Conservation (phyloP, 495 filamentous ascomycete species). For the Xylaria palmicola region DNA sequence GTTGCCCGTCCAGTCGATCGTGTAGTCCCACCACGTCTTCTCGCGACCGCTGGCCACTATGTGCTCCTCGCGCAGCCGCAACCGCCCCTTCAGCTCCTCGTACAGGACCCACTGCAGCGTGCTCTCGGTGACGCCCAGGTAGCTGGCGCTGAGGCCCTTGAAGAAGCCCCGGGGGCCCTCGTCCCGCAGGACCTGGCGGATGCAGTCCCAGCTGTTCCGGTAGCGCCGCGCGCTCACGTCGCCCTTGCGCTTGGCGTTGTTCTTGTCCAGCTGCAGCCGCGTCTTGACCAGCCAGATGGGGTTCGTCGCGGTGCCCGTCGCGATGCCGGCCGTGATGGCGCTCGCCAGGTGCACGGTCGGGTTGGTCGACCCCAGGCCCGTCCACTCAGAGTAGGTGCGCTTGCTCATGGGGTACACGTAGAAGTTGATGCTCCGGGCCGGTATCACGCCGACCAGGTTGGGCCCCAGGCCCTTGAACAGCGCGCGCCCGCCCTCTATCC, state of each 20-base stretch:
- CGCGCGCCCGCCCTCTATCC: slow-evolving; percentile 74
- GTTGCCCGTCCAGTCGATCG: slow-evolving; percentile 66
- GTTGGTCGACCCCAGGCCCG: slow-evolving; percentile 64
- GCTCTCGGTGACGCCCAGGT: slow-evolving; percentile 80
- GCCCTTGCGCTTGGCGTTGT: slow-evolving; percentile 53
- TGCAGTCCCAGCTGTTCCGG: slow-evolving; percentile 79
- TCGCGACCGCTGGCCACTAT: slow-evolving; percentile 52
- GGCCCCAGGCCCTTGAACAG: slow-evolving; percentile 88
- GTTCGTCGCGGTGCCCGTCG: slow-evolving; percentile 83
- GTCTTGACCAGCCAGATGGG: slow-evolving; percentile 95
- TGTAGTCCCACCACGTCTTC: slow-evolving; percentile 62
- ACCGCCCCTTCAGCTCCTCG: slow-evolving; percentile 72
- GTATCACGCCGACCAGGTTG: slow-evolving; percentile 83
- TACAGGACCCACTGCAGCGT: slow-evolving; percentile 87
- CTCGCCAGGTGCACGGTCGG: slow-evolving; percentile 71
- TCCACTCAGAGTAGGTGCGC: slow-evolving; percentile 63
- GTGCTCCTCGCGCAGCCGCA: slow-evolving; percentile 57
- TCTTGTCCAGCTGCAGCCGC: slow-evolving; percentile 80
- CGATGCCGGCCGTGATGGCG: slow-evolving; percentile 71
- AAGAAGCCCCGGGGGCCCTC: slow-evolving; percentile 80
- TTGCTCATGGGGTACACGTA: slow-evolving; percentile 89
- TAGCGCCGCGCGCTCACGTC: slow-evolving; percentile 59
- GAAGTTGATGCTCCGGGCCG: slow-evolving; percentile 84
- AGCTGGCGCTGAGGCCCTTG: slow-evolving; percentile 82
- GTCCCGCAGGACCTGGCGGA: slow-evolving; percentile 68